Evolutionary conservation across 2,329 filamentous ascomycete genomes (phyloP).

Genomic region (Monilinia fructigena): DNA sequence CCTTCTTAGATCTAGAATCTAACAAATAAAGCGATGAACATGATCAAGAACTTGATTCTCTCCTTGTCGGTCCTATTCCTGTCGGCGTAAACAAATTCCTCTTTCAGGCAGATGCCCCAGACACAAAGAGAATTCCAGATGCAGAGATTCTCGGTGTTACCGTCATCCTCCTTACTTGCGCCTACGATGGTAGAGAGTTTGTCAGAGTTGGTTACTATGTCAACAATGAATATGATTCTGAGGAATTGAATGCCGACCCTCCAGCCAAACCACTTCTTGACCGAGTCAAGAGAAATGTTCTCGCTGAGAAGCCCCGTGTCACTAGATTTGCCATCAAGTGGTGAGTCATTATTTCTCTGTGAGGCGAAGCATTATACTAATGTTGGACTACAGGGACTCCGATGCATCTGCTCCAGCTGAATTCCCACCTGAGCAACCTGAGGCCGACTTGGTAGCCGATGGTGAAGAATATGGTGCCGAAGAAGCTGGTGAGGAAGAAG

Average conservation of each 20-base stretch:
- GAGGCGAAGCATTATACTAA: conserved; percentile 31
- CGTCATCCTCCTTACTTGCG: conserved; percentile 92
- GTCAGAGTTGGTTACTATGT: conserved; percentile 99
- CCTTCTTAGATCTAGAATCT: conserved; percentile 8
- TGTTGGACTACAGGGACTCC: conserved; percentile 69
- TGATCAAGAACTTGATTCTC: conserved; percentile 95
- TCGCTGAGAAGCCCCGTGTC: conserved; percentile 95
- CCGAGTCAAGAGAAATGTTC: conserved; percentile 84
- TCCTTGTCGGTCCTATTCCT: conserved; percentile 95
- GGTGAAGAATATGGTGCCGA: conserved; percentile 91
- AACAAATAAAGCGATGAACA: conserved; percentile 59
- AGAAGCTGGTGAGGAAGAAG: conserved; percentile 73
- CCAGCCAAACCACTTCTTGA: conserved; percentile 91
- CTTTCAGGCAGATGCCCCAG: conserved; percentile 91
- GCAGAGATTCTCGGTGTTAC: conserved; percentile 96
- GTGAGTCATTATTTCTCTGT: conserved; percentile 51
- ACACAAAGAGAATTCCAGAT: conserved; percentile 85
- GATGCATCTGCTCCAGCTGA: conserved; percentile 94
- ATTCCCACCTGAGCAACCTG: conserved; percentile 95
- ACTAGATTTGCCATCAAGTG: conserved; percentile 99
- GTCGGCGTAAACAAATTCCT: conserved; percentile 98
- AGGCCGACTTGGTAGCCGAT: conserved; percentile 82
- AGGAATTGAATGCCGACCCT: conserved; percentile 84
- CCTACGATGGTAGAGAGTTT: conserved; percentile 95
- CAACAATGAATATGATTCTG: conserved; percentile 97